Evolutionary conservation across 176 grass and related monocot species (phyloP).

Genomic region (Carex parvula): DNA sequence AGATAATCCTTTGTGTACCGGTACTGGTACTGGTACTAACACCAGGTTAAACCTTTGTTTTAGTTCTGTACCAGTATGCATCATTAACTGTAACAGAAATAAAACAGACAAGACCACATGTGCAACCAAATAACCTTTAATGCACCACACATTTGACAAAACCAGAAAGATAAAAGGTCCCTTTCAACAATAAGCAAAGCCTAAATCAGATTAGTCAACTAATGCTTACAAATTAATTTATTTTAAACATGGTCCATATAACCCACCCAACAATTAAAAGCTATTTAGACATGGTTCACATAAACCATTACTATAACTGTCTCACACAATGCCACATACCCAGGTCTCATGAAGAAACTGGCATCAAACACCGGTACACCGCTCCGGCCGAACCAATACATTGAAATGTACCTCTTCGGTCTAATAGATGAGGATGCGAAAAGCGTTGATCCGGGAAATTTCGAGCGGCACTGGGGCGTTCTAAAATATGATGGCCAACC

Average conservation of each 20-base stretch:
- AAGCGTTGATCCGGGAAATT: conserved; percentile 59
- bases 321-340: not conserved
- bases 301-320: not conserved
- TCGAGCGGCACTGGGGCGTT: conserved; percentile 82
- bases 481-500: conserved; percentile 65
- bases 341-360: conserved; percentile 48
- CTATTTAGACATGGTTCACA: not conserved
- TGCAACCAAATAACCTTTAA: not conserved
- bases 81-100: not conserved
- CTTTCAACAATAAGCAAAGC: not conserved
- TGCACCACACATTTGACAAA: not conserved
- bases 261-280: not conserved
- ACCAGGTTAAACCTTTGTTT: not conserved
- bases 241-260: not conserved
- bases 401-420: conserved; percentile 75
- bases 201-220: not conserved
- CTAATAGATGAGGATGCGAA: conserved; percentile 79
- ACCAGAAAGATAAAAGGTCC: not conserved
- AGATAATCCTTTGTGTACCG: not conserved
- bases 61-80: not conserved
- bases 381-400: conserved; percentile 44
- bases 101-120: not conserved
- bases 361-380: conserved; percentile 48
- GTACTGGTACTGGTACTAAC: not conserved
- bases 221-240: not conserved